These are phyloP conservation scores for Xylariaceae sp. DNA, from an alignment of 2,329 filamentous ascomycete species.

Conservation along the genomic window DNA sequence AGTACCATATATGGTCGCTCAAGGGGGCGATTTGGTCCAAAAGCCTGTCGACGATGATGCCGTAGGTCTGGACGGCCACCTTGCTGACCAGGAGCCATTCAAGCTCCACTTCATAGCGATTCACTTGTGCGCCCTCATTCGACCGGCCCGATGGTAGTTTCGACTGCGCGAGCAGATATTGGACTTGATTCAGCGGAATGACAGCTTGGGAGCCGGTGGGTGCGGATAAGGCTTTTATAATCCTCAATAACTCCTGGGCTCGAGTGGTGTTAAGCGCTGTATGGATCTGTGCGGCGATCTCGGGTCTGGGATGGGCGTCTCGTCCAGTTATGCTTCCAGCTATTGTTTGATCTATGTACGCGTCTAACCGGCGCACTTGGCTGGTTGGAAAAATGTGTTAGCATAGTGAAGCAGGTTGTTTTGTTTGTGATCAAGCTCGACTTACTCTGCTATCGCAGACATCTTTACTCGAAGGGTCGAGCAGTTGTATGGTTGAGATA, in stretches of 20 bases:
- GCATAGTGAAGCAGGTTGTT: conserved; percentile 12
- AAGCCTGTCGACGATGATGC: conserved; percentile 68
- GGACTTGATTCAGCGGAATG: conserved; percentile 55
- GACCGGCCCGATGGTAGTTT: conserved; percentile 41
- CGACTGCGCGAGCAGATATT: conserved; percentile 57
- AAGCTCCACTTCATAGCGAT: conserved; percentile 66
- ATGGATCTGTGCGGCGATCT: conserved; percentile 39
- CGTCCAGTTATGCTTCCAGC: conserved; percentile 41
- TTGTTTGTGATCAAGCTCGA: conserved; percentile 20
- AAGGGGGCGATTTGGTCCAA: conserved; percentile 78
- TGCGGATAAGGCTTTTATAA: conserved; percentile 67
- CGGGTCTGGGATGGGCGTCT: conserved; percentile 32
- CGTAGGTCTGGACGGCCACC: conserved; percentile 85
- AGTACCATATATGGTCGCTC: conserved; percentile 88
- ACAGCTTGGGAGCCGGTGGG: conserved; percentile 59
- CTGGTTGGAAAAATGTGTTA: conserved; percentile 12
- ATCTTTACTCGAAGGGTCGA: conserved; percentile 27
- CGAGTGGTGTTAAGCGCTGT: conserved; percentile 48
- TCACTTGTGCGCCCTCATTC: conserved; percentile 27
- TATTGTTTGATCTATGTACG: conserved; percentile 59
- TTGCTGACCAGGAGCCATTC: conserved; percentile 91
- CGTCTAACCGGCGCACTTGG: conserved; percentile 58
- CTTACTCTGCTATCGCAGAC: conserved; percentile 46
- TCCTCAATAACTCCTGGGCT: conserved; percentile 57
- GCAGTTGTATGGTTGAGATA: conserved; percentile 7